phyloP scores from a whole-genome alignment of 2,329 filamentous ascomycete species.

The Nemania sp. region DNA sequence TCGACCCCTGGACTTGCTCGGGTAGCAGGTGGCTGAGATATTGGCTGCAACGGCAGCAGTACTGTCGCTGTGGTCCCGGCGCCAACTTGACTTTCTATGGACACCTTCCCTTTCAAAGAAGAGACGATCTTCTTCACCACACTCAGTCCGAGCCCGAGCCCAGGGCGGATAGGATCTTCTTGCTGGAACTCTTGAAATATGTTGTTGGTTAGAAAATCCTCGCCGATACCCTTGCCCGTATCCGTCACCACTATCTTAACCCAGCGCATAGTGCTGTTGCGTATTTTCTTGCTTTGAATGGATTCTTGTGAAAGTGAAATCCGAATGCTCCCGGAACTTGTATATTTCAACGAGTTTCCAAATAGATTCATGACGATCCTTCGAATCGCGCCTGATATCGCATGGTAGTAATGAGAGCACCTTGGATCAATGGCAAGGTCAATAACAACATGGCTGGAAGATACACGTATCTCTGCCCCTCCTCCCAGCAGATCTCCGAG shows the following conservation, averaged over 20 bases:
- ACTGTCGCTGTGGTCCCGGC: constrained; percentile 35
- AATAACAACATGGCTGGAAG: constrained; percentile 40
- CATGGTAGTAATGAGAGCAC: constrained; percentile 55
- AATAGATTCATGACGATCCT: constrained; percentile 66
- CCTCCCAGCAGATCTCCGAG: constrained; percentile 1
- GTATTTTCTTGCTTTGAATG: constrained; percentile 22
- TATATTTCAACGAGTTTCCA: constrained; percentile 66
- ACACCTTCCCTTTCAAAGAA: constrained; percentile 25
- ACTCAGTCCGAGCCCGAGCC: constrained; percentile 66
- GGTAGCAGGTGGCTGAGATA: constrained; percentile 36
- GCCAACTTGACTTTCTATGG: constrained; percentile 26
- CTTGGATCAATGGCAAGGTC: constrained; percentile 53
- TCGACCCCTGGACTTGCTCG: neutral
- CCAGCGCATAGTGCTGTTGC: constrained; percentile 27
- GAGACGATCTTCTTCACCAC: constrained; percentile 61
- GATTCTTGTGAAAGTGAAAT: constrained; percentile 24
- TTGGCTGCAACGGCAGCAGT: constrained; percentile 31
- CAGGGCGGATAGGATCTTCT: constrained; percentile 62
- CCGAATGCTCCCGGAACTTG: constrained; percentile 41
- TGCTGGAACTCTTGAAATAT: constrained; percentile 68
- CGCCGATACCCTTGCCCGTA: constrained; percentile 67
- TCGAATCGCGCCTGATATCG: constrained; percentile 54
- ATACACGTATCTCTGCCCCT: neutral
- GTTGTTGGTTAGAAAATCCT: constrained; percentile 62
- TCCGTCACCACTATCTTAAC: constrained; percentile 57